Base-by-base conservation (phyloP, 192 early-diverging fungal genomes). In the Entophlyctis helioformis region DNA sequence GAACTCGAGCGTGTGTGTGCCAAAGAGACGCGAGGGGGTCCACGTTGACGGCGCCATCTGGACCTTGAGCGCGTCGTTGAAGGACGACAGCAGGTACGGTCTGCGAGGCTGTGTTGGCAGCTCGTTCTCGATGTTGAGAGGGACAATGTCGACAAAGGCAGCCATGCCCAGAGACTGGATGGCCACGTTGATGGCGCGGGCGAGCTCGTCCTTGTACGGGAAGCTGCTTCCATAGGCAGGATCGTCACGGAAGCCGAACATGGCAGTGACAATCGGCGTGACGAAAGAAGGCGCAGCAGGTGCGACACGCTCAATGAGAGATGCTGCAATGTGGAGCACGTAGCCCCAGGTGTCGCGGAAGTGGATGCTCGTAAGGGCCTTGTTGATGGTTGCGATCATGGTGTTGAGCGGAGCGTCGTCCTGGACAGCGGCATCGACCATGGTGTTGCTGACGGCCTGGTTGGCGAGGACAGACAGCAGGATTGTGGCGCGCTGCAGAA, bases 71-170 rank as follows among this genome's bases (percentile, higher is more conserved):
- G 83, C 47, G 74, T 80, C 54, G 71, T 69, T 78, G 48, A 96
- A 77, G 39, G 89, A 54, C 21, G 92, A 82, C 45, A 98, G 67
- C 28, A 98, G 72, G 73, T 91, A 98, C 0, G 95, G 89, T 34
- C 95, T 79, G 27, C 85, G 83, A 1, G 60, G 53, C n/a, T 64
- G 41, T 39, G 48, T 48, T 19, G 67, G 61, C 27, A 57, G 58
- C 19, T 80, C 72, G 19, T 57, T 62, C 36, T 84, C 82, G 42
- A 98, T 77, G 59, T 98, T 98, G 25, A 96, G 62, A 8, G 89
- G 87, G 10, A 91, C 59, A 4, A 82, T 57, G 18, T 62, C 41
- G 41, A 89, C 61, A 50, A 96, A 91, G 20, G 53, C 57, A 46
- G 82, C 75, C 16, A 92, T 78, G 8, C 91, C 92, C 40, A 92